phyloP scores from a whole-genome alignment of 2,329 filamentous ascomycete species.

The Aspergillus sp. region DNA sequence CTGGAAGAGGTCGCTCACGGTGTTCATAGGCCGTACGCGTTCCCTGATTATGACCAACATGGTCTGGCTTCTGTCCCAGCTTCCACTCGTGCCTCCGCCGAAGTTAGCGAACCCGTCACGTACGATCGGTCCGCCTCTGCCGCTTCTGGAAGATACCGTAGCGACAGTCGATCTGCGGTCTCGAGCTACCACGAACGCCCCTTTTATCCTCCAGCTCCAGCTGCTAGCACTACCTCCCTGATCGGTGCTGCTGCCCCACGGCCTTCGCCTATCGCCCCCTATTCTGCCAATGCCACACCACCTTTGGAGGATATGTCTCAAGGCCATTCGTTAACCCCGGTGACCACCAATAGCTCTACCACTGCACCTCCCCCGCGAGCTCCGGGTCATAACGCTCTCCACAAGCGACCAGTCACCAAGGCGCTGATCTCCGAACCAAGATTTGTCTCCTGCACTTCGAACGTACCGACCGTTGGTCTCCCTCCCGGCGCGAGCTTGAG shows the following conservation, averaged over 20 bases:
- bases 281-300: constrained; percentile 57
- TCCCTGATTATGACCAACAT: constrained; percentile 30
- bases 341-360: constrained; percentile 26
- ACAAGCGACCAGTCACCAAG: constrained; percentile 63
- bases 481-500: constrained; percentile 57
- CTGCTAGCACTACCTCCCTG: constrained; percentile 31
- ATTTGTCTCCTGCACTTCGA: constrained; percentile 56
- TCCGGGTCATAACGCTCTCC: constrained; percentile 34
- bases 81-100: constrained; percentile 42
- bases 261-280: constrained; percentile 50
- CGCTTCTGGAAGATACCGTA: constrained; percentile 42
- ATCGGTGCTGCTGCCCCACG: constrained; percentile 45
- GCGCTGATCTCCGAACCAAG: constrained; percentile 63
- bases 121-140: constrained; percentile 44
- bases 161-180: constrained; percentile 40
- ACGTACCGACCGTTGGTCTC: constrained; percentile 60
- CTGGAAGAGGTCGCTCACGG: constrained; percentile 49
- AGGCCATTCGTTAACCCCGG: constrained; percentile 42
- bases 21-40: constrained; percentile 29
- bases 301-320: constrained; percentile 50
- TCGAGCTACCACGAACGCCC: constrained; percentile 40
- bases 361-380: constrained; percentile 33
- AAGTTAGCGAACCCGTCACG: constrained; percentile 29
- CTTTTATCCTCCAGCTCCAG: constrained; percentile 31
- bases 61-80: constrained; percentile 31